Conservation (phyloP, 768 basidiomycete species). For the Panaeolus papilionaceus region DNA sequence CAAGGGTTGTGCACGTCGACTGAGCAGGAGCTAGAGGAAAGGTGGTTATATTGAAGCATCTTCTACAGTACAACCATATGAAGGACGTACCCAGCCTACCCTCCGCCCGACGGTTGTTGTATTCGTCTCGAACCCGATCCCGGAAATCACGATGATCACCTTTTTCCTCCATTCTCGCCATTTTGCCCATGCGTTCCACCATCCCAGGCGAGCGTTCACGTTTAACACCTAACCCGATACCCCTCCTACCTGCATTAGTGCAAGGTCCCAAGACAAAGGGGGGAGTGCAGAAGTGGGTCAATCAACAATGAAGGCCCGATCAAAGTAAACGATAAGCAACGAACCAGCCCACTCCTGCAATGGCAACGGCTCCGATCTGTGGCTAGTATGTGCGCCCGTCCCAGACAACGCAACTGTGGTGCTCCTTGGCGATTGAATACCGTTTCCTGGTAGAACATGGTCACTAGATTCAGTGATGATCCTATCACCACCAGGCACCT, state of each 20-base stretch:
- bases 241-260: conserved; percentile 67
- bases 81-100: conserved; percentile 57
- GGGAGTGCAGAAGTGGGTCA: not conserved
- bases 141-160: conserved; percentile 65
- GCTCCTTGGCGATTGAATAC: not conserved
- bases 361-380: conserved; percentile 72
- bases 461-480: conserved; percentile 19
- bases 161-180: conserved; percentile 76
- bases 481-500: conserved; percentile 17
- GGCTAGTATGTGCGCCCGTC: conserved; percentile 33
- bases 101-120: conserved; percentile 78
- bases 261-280: conserved; percentile 12
- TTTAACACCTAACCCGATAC: conserved; percentile 70
- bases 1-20: conserved; percentile 75
- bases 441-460: not conserved
- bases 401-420: not conserved
- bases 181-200: conserved; percentile 72
- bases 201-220: conserved; percentile 70
- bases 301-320: not conserved
- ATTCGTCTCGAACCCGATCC: conserved; percentile 73
- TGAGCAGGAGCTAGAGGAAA: conserved; percentile 58
- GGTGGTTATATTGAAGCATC: not conserved
- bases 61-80: conserved; percentile 3
- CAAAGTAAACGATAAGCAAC: conserved; percentile 29
- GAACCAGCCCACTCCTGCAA: conserved; percentile 84